phyloP scores from a whole-genome alignment of 352 stramenopile species.

The Aphanomyces cochlioides region DNA sequence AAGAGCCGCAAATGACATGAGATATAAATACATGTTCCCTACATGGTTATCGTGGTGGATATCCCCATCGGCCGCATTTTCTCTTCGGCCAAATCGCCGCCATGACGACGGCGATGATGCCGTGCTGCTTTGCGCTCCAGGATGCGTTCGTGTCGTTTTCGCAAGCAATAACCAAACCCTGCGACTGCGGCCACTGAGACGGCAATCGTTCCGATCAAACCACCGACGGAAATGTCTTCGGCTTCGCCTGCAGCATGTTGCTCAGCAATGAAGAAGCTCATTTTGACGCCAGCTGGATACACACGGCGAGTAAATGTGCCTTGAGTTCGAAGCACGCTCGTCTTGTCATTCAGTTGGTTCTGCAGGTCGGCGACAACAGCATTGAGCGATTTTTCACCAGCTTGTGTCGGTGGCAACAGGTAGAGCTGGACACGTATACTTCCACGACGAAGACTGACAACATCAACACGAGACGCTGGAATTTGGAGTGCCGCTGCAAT shows the following conservation, averaged over 20 bases:
- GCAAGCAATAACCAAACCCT: constrained; percentile 55
- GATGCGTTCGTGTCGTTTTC: constrained; percentile 52
- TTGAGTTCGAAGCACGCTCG: constrained; percentile 56
- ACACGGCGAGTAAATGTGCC: constrained; percentile 64
- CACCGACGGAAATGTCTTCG: constrained; percentile 63
- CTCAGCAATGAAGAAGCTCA: constrained; percentile 66
- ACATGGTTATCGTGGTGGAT: constrained; percentile 38
- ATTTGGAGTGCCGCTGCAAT: constrained; percentile 59
- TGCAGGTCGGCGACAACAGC: constrained; percentile 63
- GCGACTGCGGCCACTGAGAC: constrained; percentile 59
- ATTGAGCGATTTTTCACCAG: constrained; percentile 58
- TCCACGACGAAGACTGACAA: constrained; percentile 49
- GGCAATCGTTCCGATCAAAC: constrained; percentile 54
- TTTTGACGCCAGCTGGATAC: constrained; percentile 53
- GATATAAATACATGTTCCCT: background rate
- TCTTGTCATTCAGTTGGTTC: constrained; percentile 46
- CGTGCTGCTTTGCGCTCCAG: constrained; percentile 32
- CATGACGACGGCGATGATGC: constrained; percentile 9
- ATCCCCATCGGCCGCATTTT: constrained; percentile 75
- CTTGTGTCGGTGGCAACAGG: constrained; percentile 54
- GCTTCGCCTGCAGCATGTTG: constrained; percentile 53
- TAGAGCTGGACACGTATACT: constrained; percentile 67
- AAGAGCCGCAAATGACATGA: constrained; percentile 26
- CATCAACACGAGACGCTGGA: constrained; percentile 48
- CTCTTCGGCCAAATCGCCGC: constrained; percentile 28